phyloP scores from a whole-genome alignment of 768 basidiomycete genomes.

The Boletus tomentosulus region DNA sequence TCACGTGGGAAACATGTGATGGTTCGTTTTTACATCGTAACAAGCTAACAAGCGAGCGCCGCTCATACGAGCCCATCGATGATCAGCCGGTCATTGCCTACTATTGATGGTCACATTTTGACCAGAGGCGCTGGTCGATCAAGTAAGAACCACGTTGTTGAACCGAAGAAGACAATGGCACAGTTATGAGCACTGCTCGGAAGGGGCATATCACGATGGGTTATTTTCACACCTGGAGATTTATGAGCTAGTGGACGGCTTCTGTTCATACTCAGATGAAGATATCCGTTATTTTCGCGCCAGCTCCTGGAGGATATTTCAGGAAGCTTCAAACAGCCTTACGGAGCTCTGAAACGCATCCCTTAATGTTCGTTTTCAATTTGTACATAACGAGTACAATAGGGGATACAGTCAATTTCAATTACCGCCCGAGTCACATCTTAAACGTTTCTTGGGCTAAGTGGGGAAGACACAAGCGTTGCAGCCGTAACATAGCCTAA shows the following conservation, averaged over 20 bases:
- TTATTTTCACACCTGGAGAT: no score
- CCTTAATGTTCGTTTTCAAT: not conserved
- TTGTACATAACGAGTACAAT: not conserved
- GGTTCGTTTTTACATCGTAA: not conserved
- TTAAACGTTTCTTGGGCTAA: not conserved
- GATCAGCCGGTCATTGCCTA: not conserved
- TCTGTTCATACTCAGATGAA: no score
- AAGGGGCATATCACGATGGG: no score
- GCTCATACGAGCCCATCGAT: not conserved
- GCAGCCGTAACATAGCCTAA: not conserved
- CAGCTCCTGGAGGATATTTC: not conserved
- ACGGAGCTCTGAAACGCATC: not conserved
- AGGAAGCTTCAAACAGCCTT: not conserved
- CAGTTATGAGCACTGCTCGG: no score
- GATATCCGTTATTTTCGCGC: not conserved
- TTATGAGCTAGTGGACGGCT: no score
- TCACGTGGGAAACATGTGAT: slow-evolving; percentile 14
- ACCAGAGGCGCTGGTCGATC: not conserved
- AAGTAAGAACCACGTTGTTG: not conserved
- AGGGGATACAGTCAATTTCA: not conserved
- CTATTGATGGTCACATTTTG: not conserved
- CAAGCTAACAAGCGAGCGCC: not conserved
- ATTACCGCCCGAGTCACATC: not conserved
- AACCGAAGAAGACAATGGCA: no score
- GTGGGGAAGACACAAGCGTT: not conserved